Conservation (phyloP, 768 basidiomycete species). For the Lentinus tigrinus region DNA sequence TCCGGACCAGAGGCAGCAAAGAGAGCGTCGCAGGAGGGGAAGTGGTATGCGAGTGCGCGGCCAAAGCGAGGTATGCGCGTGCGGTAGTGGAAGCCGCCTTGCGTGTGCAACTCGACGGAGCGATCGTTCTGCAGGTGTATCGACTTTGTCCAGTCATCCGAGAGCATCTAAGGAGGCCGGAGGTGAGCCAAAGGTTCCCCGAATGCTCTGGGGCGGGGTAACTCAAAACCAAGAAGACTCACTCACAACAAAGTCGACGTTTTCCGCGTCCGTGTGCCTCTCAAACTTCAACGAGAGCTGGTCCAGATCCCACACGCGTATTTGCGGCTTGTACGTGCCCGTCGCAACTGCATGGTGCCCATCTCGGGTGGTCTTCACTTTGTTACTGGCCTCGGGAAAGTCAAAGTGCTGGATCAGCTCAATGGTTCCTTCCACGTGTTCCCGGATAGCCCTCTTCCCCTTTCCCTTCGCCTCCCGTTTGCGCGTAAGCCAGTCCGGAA, state of each 20-base stretch:
- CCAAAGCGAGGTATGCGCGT: constrained; percentile 95
- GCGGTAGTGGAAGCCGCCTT: constrained; percentile 88
- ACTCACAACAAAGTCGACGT: constrained; percentile 97
- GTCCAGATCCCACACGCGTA: constrained; percentile 93
- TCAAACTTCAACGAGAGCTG: constrained; percentile 94
- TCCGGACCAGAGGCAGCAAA: constrained; percentile 83
- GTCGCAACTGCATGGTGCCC: constrained; percentile 93
- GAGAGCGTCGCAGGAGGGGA: constrained; percentile 89
- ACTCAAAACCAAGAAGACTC: constrained; percentile 32
- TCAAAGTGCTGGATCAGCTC: constrained; percentile 96
- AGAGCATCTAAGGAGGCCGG: constrained; percentile 63
- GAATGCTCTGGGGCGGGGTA: neutral
- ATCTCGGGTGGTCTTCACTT: constrained; percentile 86
- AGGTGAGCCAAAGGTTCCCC: neutral
- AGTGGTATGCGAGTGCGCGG: constrained; percentile 89
- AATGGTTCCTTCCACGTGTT: constrained; percentile 80
- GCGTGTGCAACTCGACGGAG: constrained; percentile 92
- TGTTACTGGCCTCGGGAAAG: constrained; percentile 95
- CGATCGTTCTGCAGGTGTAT: constrained; percentile 95
- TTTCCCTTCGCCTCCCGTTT: constrained; percentile 66
- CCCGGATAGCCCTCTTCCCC: constrained; percentile 63
- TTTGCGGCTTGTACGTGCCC: constrained; percentile 97
- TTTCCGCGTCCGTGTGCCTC: constrained; percentile 93
- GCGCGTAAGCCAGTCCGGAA: constrained; percentile 91
- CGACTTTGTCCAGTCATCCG: constrained; percentile 99